Percentiles rank a stretch among this genome's conserved stretches.
These are phyloP conservation scores for Deuterostichococcus epilithicus DNA, from an alignment of 139 green algal species.

Conservation along the genomic window DNA sequence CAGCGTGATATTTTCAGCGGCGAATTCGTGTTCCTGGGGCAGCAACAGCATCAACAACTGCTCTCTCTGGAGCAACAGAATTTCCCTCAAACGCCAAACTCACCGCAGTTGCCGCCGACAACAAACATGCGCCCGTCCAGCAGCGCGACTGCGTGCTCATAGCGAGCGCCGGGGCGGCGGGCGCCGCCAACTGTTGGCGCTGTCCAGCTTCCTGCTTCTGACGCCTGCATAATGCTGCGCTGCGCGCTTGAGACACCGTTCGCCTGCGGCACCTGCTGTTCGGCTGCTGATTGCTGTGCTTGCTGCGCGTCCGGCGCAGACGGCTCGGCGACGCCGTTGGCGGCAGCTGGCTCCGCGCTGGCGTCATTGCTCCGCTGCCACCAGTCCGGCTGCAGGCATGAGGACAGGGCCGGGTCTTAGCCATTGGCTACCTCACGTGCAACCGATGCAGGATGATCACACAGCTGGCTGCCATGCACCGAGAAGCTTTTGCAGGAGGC, in stretches of 20 bases:
- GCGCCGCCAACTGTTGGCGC: not conserved
- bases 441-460: too few species aligned
- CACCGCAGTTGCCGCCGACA: slow-evolving; percentile 83
- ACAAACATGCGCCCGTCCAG: slow-evolving; percentile 67
- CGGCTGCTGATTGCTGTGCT: not conserved
- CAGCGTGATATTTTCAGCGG: too few species aligned
- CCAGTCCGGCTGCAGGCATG: slow-evolving; percentile 39
- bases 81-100: not conserved
- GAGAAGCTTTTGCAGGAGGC: not conserved
- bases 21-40: too few species aligned
- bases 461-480: too few species aligned
- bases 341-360: not conserved
- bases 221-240: not conserved
- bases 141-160: slow-evolving; percentile 75
- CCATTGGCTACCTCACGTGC: too few species aligned
- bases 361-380: slow-evolving; percentile 27
- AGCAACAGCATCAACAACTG: too few species aligned
- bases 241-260: not conserved
- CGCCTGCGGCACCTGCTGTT: not conserved
- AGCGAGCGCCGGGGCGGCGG: slow-evolving; percentile 52
- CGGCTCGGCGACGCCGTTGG: not conserved
- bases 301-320: too few species aligned
- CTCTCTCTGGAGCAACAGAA: too few species aligned
- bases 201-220: slow-evolving; percentile 10
- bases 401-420: too few species aligned